Evolutionary conservation across 768 basidiomycete species (phyloP).

Genomic region (Paxillus rubicundulus): DNA sequence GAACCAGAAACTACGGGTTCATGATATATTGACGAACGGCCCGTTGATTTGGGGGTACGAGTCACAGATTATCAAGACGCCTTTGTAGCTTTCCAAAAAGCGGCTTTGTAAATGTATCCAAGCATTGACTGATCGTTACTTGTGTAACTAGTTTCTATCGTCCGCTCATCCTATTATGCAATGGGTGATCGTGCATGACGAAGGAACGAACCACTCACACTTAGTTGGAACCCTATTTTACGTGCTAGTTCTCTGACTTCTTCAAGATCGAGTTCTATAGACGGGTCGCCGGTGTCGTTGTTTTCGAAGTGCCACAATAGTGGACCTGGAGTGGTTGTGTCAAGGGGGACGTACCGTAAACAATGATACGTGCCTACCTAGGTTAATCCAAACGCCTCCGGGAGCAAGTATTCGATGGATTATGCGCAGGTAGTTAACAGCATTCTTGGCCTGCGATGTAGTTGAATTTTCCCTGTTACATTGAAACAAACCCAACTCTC

Average conservation of each 20-base stretch:
- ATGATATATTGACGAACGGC: not conserved
- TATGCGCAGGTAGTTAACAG: conserved; percentile 86
- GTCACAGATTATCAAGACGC: not conserved
- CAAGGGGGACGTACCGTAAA: not conserved
- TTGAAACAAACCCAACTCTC: conserved; percentile 16
- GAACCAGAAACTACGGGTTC: not conserved
- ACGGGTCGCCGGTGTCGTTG: conserved; percentile 73
- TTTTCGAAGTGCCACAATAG: conserved; percentile 98
- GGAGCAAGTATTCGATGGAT: conserved; percentile 80
- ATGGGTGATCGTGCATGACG: not conserved
- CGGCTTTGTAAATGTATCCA: conserved; percentile 77
- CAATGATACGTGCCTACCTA: conserved; percentile 47
- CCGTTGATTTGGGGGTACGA: too few relatives aligned
- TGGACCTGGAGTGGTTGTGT: conserved; percentile 53
- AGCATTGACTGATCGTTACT: conserved; percentile 81
- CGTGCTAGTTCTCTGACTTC: conserved; percentile 78
- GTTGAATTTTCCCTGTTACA: not conserved
- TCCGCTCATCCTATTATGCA: conserved; percentile 67
- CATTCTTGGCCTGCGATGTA: conserved; percentile 75
- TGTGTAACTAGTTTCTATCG: conserved; percentile 83
- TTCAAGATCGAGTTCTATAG: conserved; percentile 86
- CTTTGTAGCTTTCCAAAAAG: conserved; percentile 79
- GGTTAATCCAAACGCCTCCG: conserved; percentile 90
- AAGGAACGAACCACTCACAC: conserved; percentile 44
- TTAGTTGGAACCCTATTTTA: conserved; percentile 77